Evolutionary conservation across 2,329 filamentous ascomycete genomes (phyloP), one percentile per base, ranked within the genome.

Genomic region (Sporothrix dimorphospora): DNA sequence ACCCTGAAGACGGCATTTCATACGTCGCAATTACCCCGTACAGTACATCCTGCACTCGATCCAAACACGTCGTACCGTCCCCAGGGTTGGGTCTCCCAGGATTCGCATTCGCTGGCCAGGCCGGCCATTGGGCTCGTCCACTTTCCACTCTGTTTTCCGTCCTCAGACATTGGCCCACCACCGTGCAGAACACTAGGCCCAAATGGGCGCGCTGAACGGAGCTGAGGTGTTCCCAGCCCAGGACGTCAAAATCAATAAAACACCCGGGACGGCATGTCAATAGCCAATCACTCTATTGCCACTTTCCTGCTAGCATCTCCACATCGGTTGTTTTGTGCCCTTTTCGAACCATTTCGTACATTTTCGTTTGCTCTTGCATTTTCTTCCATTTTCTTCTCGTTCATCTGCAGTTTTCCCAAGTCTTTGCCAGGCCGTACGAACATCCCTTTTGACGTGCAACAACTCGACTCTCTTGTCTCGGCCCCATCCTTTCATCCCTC

Each of bases 191-290:
- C 6, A 11, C 70, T 71, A 71, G 21, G 34, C 70, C 47, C 1
- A 45, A 57, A 66, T 14, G 27, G 40, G 70, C 4, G 12, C 27
- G 24, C 47, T 45, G 24, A 24, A 57, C 70, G 42, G 24, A 71
- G 70, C 70, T 71, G 70, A 71, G n/a, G n/a, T n/a, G n/a, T n/a
- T 40, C 19, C n/a, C 38, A 1, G 19, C 14, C 16, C n/a, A n/a
- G n/a, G n/a, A 59, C 14, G 2, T 30, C 11, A 59, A 61, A 72
- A 68, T 68, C 70, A 72, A 72, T 59, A 72, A 68, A 63, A 38
- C 21, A 9, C n/a, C 11, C 38, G 14, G 19, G 66, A 34, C 49
- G 51, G 55, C 34, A 63, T 34, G 51, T 53, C 30, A 70, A 55
- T 69, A 42, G 30, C 57, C 69, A 71, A 71, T 71, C 69, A 51